Base-by-base conservation (phyloP, 257 asterid species). In the Forsythia viridissima region DNA sequence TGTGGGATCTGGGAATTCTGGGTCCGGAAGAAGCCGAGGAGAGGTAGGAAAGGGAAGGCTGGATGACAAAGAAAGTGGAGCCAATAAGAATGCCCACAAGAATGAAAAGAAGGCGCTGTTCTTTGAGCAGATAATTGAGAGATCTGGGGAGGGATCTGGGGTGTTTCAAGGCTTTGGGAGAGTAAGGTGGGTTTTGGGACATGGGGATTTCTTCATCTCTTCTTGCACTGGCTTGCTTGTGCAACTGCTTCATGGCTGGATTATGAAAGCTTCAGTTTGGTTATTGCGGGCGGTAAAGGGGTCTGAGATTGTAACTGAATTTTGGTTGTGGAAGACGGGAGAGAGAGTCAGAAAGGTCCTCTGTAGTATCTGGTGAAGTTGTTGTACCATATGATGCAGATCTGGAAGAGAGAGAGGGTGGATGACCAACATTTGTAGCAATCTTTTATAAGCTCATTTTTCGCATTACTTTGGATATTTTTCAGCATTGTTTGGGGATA, bases 91-190 rank as follows among this genome's bases (percentile, higher is more conserved):
- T 86, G 3, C 98, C 97, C 36, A 94, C 83, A 61, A 94, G 86
- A 79, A 94, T 87, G 86, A 94, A 94, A 70, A 94, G 83, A 8
- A 94, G 93, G 6, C 98, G 86, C 86, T 94, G 98, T 84, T 94
- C 98, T 74, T 74, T 90, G 81, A 92, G 91, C 80, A 94, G 84
- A 82, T 92, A 94, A 78, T 48, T 88, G 83, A 94, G 79, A 83
- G 98, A 90, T 89, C 93, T 87, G 68, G 94, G 94, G 4, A 94
- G 88, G 76, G 97, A 94, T 87, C 97, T 82, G 13, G 87, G 82
- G 83, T 91, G 92, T 74, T 94, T 94, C 5, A 84, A 84, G 78
- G 97, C 83, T 85, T 94, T 94, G 46, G 97, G 94, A 5, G 97
- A 92, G 93, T 92, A 94, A 5, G 90, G 81, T 0, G 85, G 83